Conservation (phyloP, 2,329 filamentous ascomycete species). For the Scolecobasidium constrictum region DNA sequence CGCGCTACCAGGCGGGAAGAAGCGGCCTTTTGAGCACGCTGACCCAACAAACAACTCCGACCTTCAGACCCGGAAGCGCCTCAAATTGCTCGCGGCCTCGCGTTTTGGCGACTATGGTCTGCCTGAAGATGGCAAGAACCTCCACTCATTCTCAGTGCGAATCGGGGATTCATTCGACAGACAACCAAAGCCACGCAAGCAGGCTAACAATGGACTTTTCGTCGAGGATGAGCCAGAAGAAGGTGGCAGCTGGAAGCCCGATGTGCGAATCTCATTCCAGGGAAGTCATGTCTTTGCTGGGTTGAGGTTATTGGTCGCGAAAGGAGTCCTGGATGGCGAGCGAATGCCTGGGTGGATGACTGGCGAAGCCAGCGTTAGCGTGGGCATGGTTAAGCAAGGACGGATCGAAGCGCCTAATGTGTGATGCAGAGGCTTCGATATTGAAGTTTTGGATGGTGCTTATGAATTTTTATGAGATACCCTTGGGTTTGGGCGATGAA, state of each 20-base stretch:
- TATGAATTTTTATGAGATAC: too few relatives aligned
- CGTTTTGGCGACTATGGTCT: slow-evolving; percentile 53
- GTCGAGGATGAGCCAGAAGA: background rate
- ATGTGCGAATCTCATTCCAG: slow-evolving; percentile 56
- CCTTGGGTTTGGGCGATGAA: background rate
- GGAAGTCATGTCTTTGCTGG: slow-evolving; percentile 75
- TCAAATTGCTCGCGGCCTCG: slow-evolving; percentile 50
- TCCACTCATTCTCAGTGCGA: slow-evolving; percentile 38
- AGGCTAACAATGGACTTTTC: background rate
- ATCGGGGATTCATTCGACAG: slow-evolving; percentile 34
- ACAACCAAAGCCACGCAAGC: slow-evolving; percentile 2
- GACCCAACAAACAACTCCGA: slow-evolving; percentile 36
- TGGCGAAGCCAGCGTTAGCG: slow-evolving; percentile 70
- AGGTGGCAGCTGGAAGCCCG: slow-evolving; percentile 40
- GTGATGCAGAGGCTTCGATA: too few relatives aligned
- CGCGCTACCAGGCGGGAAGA: slow-evolving; percentile 7
- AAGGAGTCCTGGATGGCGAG: slow-evolving; percentile 62
- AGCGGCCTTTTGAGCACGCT: slow-evolving; percentile 45
- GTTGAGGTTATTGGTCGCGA: slow-evolving; percentile 64
- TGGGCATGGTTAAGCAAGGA: slow-evolving; percentile 57
- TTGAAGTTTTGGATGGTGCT: too few relatives aligned
- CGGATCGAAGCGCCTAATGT: slow-evolving; percentile 35
- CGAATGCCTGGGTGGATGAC: slow-evolving; percentile 87
- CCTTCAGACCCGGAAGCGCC: slow-evolving; percentile 38
- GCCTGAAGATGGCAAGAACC: slow-evolving; percentile 23